These are phyloP conservation scores for Ochromonas danica DNA, from an alignment of 108 stramenopile genomes.

Conservation along the genomic window DNA sequence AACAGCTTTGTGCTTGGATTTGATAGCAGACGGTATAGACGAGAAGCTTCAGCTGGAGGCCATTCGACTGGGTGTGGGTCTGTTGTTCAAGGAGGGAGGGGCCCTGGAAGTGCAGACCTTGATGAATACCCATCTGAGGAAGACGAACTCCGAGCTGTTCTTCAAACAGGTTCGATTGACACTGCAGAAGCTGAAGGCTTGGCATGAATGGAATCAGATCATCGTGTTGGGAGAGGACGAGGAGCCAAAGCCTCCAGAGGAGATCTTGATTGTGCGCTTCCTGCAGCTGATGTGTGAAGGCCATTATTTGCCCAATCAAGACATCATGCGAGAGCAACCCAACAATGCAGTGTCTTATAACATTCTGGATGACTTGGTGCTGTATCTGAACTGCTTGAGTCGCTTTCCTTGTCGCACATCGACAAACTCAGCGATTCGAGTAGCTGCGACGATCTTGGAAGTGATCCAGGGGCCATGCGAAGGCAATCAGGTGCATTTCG, in stretches of 20 bases:
- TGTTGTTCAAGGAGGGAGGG: slow-evolving; percentile 48
- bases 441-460: slow-evolving; percentile 45
- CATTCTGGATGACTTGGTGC: slow-evolving; percentile 43
- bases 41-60: slow-evolving; percentile 29
- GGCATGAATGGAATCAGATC: slow-evolving; percentile 23
- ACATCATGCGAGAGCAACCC: slow-evolving; percentile 48
- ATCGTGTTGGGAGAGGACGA: slow-evolving; percentile 21
- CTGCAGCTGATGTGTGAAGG: slow-evolving; percentile 51
- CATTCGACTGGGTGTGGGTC: slow-evolving; percentile 35
- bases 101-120: slow-evolving; percentile 34
- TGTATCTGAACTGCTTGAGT: slow-evolving; percentile 33
- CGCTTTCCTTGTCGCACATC: slow-evolving; percentile 40
- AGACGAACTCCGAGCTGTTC: slow-evolving; percentile 29
- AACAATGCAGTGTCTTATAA: slow-evolving; percentile 35
- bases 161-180: slow-evolving; percentile 16
- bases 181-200: slow-evolving; percentile 27
- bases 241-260: slow-evolving; percentile 29
- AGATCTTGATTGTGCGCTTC: slow-evolving; percentile 41
- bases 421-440: slow-evolving; percentile 34
- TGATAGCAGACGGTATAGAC: slow-evolving; percentile 43
- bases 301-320: slow-evolving; percentile 47
- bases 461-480: slow-evolving; percentile 54
- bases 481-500: slow-evolving; percentile 43
- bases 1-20: slow-evolving; percentile 36
- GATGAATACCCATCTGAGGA: slow-evolving; percentile 32